phyloP scores from a whole-genome alignment of 805 yeast genomes.

The Cyberlindnera mississippiensis region DNA sequence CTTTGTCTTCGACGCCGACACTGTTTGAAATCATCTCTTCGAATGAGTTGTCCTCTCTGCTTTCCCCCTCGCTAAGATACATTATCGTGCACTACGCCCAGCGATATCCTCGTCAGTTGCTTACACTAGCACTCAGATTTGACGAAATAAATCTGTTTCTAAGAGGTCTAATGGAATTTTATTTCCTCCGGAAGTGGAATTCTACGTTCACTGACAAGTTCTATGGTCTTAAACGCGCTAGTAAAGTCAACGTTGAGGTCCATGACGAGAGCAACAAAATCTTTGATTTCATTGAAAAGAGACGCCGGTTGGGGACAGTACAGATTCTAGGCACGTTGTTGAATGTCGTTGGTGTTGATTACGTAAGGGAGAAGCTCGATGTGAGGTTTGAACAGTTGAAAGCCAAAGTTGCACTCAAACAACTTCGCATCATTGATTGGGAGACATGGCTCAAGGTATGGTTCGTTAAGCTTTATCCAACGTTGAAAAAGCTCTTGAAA shows the following conservation, averaged over 20 bases:
- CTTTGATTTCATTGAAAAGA: constrained; percentile 39
- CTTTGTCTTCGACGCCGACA: constrained; percentile 77
- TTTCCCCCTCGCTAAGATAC: constrained; percentile 81
- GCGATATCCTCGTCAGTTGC: constrained; percentile 65
- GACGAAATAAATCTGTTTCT: constrained; percentile 69
- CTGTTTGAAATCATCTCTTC: constrained; percentile 85
- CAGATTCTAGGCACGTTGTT: constrained; percentile 57
- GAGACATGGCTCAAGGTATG: constrained; percentile 28
- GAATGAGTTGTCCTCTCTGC: constrained; percentile 66
- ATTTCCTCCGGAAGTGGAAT: constrained; percentile 68
- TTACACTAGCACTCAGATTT: constrained; percentile 59
- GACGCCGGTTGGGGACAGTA: constrained; percentile 45
- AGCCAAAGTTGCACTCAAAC: constrained; percentile 54
- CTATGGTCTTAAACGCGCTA: constrained; percentile 74
- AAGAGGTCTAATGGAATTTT: constrained; percentile 66
- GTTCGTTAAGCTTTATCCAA: constrained; percentile 62
- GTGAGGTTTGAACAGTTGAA: constrained; percentile 56
- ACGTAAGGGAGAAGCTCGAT: constrained; percentile 65
- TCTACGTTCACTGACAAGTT: constrained; percentile 88
- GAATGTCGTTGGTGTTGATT: constrained; percentile 63
- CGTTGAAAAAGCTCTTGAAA: constrained; percentile 42
- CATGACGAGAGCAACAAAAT: constrained; percentile 29
- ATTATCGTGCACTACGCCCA: constrained; percentile 78
- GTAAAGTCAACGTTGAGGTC: constrained; percentile 32
- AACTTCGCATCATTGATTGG: constrained; percentile 27